Evolutionary conservation across 1,284 basidiomycete species (phyloP).

Genomic region (Microstroma glucosiphilum): DNA sequence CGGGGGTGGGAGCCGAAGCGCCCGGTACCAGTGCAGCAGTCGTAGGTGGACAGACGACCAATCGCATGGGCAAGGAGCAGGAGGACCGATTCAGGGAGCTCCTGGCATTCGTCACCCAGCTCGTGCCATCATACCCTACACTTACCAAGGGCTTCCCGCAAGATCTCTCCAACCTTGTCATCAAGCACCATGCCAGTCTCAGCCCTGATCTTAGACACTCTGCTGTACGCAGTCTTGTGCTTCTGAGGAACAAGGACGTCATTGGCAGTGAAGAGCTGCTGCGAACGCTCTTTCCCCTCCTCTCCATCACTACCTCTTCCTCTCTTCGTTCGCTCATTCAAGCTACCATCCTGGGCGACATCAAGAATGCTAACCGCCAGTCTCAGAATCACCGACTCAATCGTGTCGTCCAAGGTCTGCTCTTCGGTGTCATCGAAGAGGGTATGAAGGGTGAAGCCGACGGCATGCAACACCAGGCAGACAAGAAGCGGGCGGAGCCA

Average conservation of each 20-base stretch:
- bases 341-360: conserved; percentile 91
- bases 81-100: conserved; percentile 67
- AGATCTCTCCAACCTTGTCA: conserved; percentile 38
- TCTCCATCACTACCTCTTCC: conserved; percentile 75
- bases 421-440: conserved; percentile 91
- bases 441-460: conserved; percentile 57
- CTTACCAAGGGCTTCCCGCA: conserved; percentile 33
- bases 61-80: conserved; percentile 64
- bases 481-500: conserved; percentile 55
- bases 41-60: conserved; percentile 47
- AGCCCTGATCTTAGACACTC: conserved; percentile 38
- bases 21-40: conserved; percentile 30
- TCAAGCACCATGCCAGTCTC: conserved; percentile 43
- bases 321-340: conserved; percentile 77
- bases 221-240: conserved; percentile 54
- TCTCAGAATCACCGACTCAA: conserved; percentile 94
- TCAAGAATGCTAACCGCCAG: conserved; percentile 81
- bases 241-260: conserved; percentile 86
- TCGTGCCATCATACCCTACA: conserved; percentile 49
- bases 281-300: conserved; percentile 82
- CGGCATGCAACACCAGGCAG: conserved; percentile 50
- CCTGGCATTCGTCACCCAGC: conserved; percentile 39
- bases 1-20: conserved; percentile 1
- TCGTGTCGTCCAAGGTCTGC: conserved; percentile 86
- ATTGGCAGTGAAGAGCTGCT: conserved; percentile 89